These are phyloP conservation scores for Jasminum sambac DNA, from an alignment of 257 asterid genomes.

Conservation along the genomic window DNA sequence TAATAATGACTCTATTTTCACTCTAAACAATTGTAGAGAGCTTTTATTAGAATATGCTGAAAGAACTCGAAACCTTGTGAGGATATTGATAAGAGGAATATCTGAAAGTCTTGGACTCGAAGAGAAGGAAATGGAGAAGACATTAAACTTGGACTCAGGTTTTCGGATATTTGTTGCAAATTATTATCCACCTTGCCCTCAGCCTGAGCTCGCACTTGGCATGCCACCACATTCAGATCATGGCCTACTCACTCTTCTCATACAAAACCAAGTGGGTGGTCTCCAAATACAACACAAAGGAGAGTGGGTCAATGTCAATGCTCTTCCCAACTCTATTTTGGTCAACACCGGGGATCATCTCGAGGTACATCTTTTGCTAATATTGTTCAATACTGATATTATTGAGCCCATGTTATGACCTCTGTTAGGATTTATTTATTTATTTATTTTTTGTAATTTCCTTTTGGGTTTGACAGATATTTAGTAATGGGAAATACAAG, in stretches of 20 bases:
- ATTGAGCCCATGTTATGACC: background rate
- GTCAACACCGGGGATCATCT: constrained; percentile 75
- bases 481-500: constrained; percentile 80
- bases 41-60: constrained; percentile 42
- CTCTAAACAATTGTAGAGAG: constrained; percentile 29
- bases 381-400: background rate
- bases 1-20: too few species aligned
- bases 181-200: constrained; percentile 69
- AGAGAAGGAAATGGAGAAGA: constrained; percentile 39
- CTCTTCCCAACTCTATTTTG: constrained; percentile 58
- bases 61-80: constrained; percentile 38
- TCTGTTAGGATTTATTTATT: too few species aligned
- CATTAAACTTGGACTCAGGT: constrained; percentile 40
- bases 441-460: too few species aligned
- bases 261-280: constrained; percentile 60
- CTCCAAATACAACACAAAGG: constrained; percentile 62
- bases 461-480: constrained; percentile 39
- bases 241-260: constrained; percentile 72
- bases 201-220: constrained; percentile 66
- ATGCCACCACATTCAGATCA: constrained; percentile 78
- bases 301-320: constrained; percentile 52
- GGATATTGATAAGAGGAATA: constrained; percentile 42
- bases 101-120: constrained; percentile 57
- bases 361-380: constrained; percentile 50
- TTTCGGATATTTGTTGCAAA: constrained; percentile 52